phyloP scores from a whole-genome alignment of 2,329 filamentous ascomycete genomes.

The Ampelomyces quisqualis region DNA sequence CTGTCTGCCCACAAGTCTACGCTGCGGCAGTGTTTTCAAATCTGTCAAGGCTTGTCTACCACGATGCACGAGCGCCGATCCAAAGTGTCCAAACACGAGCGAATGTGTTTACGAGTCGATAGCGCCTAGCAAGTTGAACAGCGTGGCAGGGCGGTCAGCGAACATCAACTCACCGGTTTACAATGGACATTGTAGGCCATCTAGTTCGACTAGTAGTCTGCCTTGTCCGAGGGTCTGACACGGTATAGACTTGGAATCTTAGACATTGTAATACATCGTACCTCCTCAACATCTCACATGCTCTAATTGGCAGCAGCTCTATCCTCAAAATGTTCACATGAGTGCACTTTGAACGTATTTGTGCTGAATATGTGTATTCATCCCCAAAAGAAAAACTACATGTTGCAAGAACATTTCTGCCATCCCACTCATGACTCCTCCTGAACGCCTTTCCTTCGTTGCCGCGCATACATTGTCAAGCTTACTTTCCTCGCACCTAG shows the following conservation, averaged over 20 bases:
- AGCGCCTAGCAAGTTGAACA: not conserved
- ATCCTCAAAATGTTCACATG: too few relatives aligned
- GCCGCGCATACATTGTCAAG: too few relatives aligned
- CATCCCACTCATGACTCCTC: too few relatives aligned
- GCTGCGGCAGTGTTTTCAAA: not conserved
- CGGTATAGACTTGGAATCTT: not conserved
- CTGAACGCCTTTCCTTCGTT: not conserved
- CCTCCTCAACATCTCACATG: too few relatives aligned
- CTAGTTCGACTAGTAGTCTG: not conserved
- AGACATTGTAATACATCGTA: too few relatives aligned
- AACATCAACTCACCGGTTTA: not conserved
- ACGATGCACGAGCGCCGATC: not conserved
- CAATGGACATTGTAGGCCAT: not conserved
- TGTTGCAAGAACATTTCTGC: too few relatives aligned
- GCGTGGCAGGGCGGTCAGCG: not conserved
- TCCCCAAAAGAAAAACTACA: too few relatives aligned
- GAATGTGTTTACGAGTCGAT: not conserved
- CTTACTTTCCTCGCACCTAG: slow-evolving; percentile 28
- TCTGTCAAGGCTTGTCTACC: not conserved
- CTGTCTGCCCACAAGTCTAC: not conserved
- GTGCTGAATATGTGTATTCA: too few relatives aligned
- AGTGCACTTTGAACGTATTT: too few relatives aligned
- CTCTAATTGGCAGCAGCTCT: too few relatives aligned
- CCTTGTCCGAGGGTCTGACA: not conserved
- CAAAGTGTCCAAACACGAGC: not conserved